Conservation (phyloP, 2,329 filamentous ascomycete genomes). For the Xylariomycetidae sp. region DNA sequence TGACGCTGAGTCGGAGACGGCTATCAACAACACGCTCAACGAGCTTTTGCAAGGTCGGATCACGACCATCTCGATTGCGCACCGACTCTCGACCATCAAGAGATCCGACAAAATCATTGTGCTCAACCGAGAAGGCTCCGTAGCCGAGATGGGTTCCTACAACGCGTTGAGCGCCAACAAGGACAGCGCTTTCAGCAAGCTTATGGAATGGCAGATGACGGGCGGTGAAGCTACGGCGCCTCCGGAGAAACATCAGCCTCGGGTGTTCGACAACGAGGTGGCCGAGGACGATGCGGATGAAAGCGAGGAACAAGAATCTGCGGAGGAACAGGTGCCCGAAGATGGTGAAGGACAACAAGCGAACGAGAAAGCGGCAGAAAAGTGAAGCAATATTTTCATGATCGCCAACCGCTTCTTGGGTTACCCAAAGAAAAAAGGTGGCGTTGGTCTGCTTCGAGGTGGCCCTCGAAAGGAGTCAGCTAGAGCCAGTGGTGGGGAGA, state of each 20-base stretch:
- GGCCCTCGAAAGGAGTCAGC: no score
- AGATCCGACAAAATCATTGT: constrained; percentile 92
- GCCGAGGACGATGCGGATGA: constrained; percentile 33
- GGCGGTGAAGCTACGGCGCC: constrained; percentile 60
- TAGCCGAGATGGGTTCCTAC: constrained; percentile 88
- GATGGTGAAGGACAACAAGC: constrained; percentile 10
- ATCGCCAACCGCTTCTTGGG: no score
- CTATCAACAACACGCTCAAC: constrained; percentile 86
- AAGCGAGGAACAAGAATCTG: constrained; percentile 18
- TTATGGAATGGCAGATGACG: constrained; percentile 99
- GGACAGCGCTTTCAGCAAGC: constrained; percentile 80
- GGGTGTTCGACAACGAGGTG: no score
- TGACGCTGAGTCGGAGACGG: constrained; percentile 92
- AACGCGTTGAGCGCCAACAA: constrained; percentile 64
- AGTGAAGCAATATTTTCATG: constrained; percentile 5
- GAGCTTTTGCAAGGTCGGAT: constrained; percentile 78
- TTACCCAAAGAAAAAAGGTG: no score
- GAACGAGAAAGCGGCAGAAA: constrained; percentile 16
- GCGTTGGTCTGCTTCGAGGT: no score
- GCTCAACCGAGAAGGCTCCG: constrained; percentile 75
- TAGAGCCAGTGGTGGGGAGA: no score
- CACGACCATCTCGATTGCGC: constrained; percentile 96
- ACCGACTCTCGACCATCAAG: constrained; percentile 93
- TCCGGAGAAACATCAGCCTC: constrained; percentile 27
- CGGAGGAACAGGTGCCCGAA: constrained; percentile 19